phyloP scores from a whole-genome alignment of 192 early-diverging fungal genomes.

The Paraglomus brasilianum region DNA sequence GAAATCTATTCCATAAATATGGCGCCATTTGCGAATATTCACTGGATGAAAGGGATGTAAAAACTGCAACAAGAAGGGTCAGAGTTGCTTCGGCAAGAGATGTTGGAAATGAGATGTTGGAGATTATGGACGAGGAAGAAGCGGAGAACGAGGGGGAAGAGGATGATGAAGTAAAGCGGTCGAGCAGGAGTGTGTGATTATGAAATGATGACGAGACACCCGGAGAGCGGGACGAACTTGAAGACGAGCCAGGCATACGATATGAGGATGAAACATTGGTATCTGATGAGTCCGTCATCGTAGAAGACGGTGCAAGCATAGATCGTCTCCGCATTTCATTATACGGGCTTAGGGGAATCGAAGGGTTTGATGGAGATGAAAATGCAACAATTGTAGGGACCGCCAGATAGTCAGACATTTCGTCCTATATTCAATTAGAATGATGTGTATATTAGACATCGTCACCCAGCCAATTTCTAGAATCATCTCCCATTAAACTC shows the following conservation, averaged over 20 bases:
- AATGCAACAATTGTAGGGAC: constrained; percentile 15
- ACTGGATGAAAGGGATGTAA: constrained; percentile 41
- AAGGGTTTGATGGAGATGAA: neutral
- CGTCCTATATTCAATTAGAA: neutral
- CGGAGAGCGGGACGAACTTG: no score
- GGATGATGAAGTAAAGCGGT: no score
- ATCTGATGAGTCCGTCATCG: no score
- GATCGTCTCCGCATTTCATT: neutral
- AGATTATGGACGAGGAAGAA: no score
- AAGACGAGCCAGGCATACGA: no score
- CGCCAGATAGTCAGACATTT: neutral
- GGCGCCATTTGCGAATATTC: constrained; percentile 41
- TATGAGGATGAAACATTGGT: no score
- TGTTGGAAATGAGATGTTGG: no score
- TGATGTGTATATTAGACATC: neutral
- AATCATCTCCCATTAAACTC: constrained; percentile 10
- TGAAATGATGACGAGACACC: no score
- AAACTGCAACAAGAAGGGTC: constrained; percentile 52
- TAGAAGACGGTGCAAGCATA: neutral
- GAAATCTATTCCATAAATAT: constrained; percentile 50
- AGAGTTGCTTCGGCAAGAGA: constrained; percentile 40
- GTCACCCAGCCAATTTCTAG: neutral
- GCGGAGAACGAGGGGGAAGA: no score
- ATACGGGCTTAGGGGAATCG: constrained; percentile 7
- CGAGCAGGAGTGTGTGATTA: no score